Percentiles rank a stretch among this genome's conserved stretches.
Conservation (phyloP, 1,284 basidiomycete species). For the Amylostereum areolatum region DNA sequence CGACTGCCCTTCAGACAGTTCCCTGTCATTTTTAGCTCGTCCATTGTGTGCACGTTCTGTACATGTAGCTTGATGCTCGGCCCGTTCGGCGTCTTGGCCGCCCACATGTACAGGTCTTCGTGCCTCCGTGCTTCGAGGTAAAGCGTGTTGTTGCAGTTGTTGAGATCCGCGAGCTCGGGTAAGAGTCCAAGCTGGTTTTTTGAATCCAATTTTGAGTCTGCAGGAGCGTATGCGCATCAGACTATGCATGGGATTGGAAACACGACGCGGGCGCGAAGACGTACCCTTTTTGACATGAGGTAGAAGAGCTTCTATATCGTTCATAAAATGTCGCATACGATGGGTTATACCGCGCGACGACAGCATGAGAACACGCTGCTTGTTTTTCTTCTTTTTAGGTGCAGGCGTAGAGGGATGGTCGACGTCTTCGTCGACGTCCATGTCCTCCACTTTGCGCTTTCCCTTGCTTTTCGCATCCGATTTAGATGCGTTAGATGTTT, state of each 20-base stretch:
- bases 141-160: conserved; percentile 97
- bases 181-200: conserved; percentile 93
- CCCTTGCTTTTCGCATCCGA: conserved; percentile 39
- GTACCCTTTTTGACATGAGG: conserved; percentile 97
- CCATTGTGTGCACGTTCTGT: conserved; percentile 99
- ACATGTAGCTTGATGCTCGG: conserved; percentile 97
- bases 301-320: conserved; percentile 84
- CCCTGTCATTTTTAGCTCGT: conserved; percentile 99
- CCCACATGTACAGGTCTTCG: conserved; percentile 97
- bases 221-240: neutral
- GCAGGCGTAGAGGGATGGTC: conserved; percentile 22
- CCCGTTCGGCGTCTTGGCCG: conserved; percentile 95
- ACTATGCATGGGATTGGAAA: neutral
- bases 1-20: conserved; percentile 97
- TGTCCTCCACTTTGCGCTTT: conserved; percentile 61
- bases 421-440: conserved; percentile 41
- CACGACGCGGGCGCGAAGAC: too few relatives aligned
- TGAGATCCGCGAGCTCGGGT: conserved; percentile 95
- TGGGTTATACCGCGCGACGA: conserved; percentile 94
- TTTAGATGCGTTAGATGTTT: conserved; percentile 51
- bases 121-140: conserved; percentile 97
- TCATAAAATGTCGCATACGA: conserved; percentile 97
- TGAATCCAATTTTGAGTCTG: conserved; percentile 95
- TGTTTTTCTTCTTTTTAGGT: conserved; percentile 66
- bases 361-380: conserved; percentile 85